A percentile compares a stretch with the other conserved stretches of the same genome.
Conservation (phyloP, 2,329 filamentous ascomycete species). For the Curvularia spicifera region DNA sequence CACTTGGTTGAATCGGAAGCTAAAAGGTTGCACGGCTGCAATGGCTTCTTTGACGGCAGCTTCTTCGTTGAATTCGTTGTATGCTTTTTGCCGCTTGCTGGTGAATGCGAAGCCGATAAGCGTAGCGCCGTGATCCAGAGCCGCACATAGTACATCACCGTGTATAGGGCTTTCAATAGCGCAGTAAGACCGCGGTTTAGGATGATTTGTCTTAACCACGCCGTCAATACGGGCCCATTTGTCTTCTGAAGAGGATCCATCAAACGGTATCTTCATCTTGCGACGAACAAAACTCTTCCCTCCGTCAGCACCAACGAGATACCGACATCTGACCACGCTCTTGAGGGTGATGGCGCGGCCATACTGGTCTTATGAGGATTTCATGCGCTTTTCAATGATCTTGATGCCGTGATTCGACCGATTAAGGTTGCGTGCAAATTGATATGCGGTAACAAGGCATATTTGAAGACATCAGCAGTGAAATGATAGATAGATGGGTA, state of each 20-base stretch:
- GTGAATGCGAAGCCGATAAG: conserved; percentile 62
- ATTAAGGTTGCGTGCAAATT: conserved; percentile 54
- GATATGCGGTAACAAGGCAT: conserved; percentile 51
- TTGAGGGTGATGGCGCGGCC: conserved; percentile 61
- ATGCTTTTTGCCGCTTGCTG: conserved; percentile 48
- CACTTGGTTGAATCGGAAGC: conserved; percentile 48
- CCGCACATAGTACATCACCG: conserved; percentile 63
- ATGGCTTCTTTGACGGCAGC: conserved; percentile 51
- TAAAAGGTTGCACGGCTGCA: conserved; percentile 50
- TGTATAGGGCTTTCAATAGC: conserved; percentile 60
- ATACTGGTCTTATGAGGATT: conserved; percentile 59
- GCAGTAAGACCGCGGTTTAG: conserved; percentile 55
- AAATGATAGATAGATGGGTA: neutral
- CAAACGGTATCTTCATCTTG: conserved; percentile 56
- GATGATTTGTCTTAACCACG: conserved; percentile 57
- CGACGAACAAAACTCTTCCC: conserved; percentile 58
- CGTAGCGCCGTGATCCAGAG: conserved; percentile 60
- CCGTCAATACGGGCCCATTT: conserved; percentile 64
- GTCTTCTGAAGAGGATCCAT: conserved; percentile 58
- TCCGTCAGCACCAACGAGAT: conserved; percentile 61
- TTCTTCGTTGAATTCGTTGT: conserved; percentile 45
- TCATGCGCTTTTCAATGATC: conserved; percentile 59
- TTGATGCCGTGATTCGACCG: conserved; percentile 50
- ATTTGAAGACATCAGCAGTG: neutral
- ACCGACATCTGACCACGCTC: conserved; percentile 51